These are phyloP conservation scores for Heritiera littoralis DNA, from an alignment of 345 rosid species.

Conservation along the genomic window DNA sequence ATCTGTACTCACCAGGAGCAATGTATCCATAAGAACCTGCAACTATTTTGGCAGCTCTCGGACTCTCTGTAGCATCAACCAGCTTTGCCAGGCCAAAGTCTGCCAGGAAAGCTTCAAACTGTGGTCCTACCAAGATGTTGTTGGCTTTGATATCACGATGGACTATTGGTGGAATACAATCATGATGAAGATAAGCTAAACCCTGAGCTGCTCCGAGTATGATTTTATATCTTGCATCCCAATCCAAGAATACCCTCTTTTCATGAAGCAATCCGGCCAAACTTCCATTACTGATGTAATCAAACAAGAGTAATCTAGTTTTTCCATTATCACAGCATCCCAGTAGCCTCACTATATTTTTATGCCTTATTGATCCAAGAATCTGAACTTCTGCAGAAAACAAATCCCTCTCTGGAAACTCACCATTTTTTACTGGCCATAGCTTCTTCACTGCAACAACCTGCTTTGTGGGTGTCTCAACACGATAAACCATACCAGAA, in stretches of 20 bases:
- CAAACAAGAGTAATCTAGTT: conserved; percentile 62
- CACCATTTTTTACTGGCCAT: conserved; percentile 57
- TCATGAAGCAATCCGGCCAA: conserved; percentile 64
- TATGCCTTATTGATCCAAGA: conserved; percentile 70
- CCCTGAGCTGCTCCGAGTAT: conserved; percentile 71
- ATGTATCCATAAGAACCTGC: conserved; percentile 85
- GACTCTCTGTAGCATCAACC: conserved; percentile 47
- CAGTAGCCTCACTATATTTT: conserved; percentile 67
- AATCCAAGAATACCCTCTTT: conserved; percentile 46
- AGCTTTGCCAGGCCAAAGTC: conserved; percentile 77
- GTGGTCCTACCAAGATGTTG: conserved; percentile 68
- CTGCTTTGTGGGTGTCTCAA: conserved; percentile 52
- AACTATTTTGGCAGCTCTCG: conserved; percentile 46
- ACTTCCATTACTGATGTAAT: conserved; percentile 68
- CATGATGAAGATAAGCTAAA: conserved; percentile 73
- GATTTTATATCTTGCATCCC: conserved; percentile 72
- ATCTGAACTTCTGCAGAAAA: conserved; percentile 71
- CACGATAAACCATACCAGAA: conserved; percentile 72
- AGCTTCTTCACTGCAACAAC: conserved; percentile 72
- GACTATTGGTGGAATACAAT: conserved; percentile 67
- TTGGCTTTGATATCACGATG: conserved; percentile 76
- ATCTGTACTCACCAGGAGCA: conserved; percentile 61
- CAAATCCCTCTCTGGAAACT: conserved; percentile 50
- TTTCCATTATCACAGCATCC: conserved; percentile 65
- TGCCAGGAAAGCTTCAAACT: conserved; percentile 65